phyloP scores from a whole-genome alignment of 345 rosid genomes.

The Arabidopsis arenosa region DNA sequence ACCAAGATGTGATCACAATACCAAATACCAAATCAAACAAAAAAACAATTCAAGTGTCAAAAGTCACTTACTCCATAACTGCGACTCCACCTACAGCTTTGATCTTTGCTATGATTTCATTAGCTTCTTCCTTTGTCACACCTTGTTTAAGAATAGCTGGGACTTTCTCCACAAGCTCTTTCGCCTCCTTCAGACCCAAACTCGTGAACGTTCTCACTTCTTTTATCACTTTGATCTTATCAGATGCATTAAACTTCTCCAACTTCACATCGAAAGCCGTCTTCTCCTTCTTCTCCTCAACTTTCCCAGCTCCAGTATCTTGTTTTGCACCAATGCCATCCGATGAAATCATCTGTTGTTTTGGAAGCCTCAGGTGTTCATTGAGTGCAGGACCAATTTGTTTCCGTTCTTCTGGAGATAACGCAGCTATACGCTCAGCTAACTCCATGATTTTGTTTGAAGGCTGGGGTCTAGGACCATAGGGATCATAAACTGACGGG shows the following conservation, averaged over 20 bases:
- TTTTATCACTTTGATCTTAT: slow-evolving; percentile 48
- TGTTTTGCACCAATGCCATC: slow-evolving; percentile 39
- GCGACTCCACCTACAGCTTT: slow-evolving; percentile 50
- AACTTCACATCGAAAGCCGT: slow-evolving; percentile 45
- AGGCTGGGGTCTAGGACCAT: slow-evolving; percentile 48
- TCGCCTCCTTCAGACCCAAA: slow-evolving; percentile 49
- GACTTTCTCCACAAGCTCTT: slow-evolving; percentile 49
- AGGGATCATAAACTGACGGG: slow-evolving; percentile 46
- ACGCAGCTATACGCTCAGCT: slow-evolving; percentile 46
- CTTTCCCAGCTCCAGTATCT: slow-evolving; percentile 37
- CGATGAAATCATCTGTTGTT: slow-evolving; percentile 37
- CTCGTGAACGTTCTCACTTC: slow-evolving; percentile 47
- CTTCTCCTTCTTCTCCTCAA: slow-evolving; percentile 50
- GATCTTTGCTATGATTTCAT: slow-evolving; percentile 43
- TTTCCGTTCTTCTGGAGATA: slow-evolving; percentile 43
- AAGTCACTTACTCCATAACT: slow-evolving; percentile 43
- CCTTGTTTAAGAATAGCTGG: slow-evolving; percentile 45
- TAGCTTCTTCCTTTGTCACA: slow-evolving; percentile 49
- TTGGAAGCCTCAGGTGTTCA: slow-evolving; percentile 45
- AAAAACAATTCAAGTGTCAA: neutral
- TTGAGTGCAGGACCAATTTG: slow-evolving; percentile 47
- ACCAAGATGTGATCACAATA: slow-evolving; percentile 20
- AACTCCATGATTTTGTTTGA: slow-evolving; percentile 45
- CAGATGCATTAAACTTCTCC: slow-evolving; percentile 44
- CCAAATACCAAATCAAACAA: slow-evolving; percentile 22